A percentile compares a stretch with the other conserved stretches of the same genome.
Conservation (phyloP, 1,284 basidiomycete genomes). For the Ceratobasidium sp. region DNA sequence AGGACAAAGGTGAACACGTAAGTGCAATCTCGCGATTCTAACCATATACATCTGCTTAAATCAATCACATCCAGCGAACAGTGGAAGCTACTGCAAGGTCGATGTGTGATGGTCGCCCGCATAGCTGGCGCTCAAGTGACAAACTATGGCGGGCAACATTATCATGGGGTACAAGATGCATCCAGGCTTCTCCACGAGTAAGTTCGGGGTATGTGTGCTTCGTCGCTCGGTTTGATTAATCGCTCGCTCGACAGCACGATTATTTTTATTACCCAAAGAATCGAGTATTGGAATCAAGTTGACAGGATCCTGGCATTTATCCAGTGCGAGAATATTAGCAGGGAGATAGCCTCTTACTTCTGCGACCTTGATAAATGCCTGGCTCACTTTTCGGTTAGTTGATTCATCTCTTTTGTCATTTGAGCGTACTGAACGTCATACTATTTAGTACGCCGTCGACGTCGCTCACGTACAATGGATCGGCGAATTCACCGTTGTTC, state of each 20-base stretch:
- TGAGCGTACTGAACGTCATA: background rate
- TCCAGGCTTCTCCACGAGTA: slow-evolving; percentile 9
- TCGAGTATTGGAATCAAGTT: slow-evolving; percentile 9
- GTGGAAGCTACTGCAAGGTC: slow-evolving; percentile 24
- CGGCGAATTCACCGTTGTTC: slow-evolving; percentile 39
- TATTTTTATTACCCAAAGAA: background rate
- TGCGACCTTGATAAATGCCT: slow-evolving; percentile 5
- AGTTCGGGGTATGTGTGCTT: background rate
- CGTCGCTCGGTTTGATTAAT: background rate
- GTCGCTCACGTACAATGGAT: slow-evolving; percentile 38
- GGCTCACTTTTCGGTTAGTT: slow-evolving; percentile 10
- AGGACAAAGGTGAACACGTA: slow-evolving; percentile 20
- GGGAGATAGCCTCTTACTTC: slow-evolving; percentile 13
- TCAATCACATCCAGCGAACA: slow-evolving; percentile 7
- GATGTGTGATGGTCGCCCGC: slow-evolving; percentile 34
- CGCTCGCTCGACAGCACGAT: background rate
- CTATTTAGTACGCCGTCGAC: background rate
- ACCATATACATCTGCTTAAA: no score
- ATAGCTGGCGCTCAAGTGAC: slow-evolving; percentile 33
- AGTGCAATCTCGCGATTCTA: background rate
- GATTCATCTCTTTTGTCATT: no score
- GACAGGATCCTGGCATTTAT: background rate
- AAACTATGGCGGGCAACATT: slow-evolving; percentile 18
- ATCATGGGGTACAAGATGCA: slow-evolving; percentile 1
- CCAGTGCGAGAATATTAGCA: slow-evolving; percentile 14